These are phyloP conservation scores for Emergomyces orientalis DNA, from an alignment of 2,329 filamentous ascomycete species.

Conservation along the genomic window DNA sequence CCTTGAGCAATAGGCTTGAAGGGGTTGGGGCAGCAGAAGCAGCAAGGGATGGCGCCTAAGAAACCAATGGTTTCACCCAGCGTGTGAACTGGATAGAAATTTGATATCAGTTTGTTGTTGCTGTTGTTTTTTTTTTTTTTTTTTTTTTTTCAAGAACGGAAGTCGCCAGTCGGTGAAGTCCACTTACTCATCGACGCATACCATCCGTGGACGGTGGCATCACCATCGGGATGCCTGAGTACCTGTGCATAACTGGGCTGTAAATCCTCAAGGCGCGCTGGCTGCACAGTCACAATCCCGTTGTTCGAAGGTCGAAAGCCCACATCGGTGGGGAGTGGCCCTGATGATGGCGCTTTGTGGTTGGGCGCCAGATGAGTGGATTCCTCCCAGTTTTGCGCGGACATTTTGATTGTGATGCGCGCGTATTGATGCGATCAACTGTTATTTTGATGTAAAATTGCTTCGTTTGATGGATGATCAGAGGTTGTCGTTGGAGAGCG, in stretches of 20 bases:
- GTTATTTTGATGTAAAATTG: not conserved
- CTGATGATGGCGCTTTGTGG: slow-evolving; percentile 7
- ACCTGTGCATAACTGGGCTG: slow-evolving; percentile 69
- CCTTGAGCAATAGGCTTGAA: slow-evolving; percentile 89
- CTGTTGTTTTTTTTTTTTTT: no score
- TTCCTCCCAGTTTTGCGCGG: not conserved
- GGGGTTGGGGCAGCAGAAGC: slow-evolving; percentile 84
- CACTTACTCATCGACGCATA: slow-evolving; percentile 75
- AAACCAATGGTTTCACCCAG: slow-evolving; percentile 68
- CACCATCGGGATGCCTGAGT: slow-evolving; percentile 51
- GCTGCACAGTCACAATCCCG: slow-evolving; percentile 61
- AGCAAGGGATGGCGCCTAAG: slow-evolving; percentile 81
- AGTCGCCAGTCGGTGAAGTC: not conserved
- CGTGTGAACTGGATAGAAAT: slow-evolving; percentile 47
- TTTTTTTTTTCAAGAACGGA: slow-evolving; percentile 2
- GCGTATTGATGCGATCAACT: not conserved
- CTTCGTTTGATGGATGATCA: not conserved
- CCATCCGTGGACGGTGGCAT: slow-evolving; percentile 70
- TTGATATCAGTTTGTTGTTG: slow-evolving; percentile 3
- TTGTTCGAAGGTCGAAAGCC: slow-evolving; percentile 43
- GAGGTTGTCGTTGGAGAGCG: not conserved
- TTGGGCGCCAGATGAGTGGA: not conserved
- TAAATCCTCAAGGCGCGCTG: slow-evolving; percentile 71
- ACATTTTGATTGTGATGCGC: not conserved
- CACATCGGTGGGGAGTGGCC: slow-evolving; percentile 9